Evolutionary conservation across 495 filamentous ascomycete genomes (phyloP).

Genomic region (Ascobolus immersus): DNA sequence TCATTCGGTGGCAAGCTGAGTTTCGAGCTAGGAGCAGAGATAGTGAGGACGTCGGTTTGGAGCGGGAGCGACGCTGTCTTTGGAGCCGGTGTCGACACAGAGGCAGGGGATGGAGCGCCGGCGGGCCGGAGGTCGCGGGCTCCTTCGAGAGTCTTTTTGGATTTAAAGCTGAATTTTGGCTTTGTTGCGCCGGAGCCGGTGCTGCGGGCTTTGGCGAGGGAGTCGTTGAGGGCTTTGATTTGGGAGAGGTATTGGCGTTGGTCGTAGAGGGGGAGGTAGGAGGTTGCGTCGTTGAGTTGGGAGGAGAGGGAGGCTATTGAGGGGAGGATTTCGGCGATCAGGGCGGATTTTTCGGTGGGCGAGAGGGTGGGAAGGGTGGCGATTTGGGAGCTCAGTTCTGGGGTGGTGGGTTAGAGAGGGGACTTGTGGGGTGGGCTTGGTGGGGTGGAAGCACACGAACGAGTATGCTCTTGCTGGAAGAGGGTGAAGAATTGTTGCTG

Average conservation of each 20-base stretch:
- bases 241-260: slow-evolving; percentile 33
- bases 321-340: slow-evolving; percentile 40
- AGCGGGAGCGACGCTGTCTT: no score
- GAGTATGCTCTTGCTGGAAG: background rate
- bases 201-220: slow-evolving; percentile 1
- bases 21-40: no score
- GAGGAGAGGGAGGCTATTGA: slow-evolving; percentile 39
- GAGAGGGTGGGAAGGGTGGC: slow-evolving; percentile 3
- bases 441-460: background rate
- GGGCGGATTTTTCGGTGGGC: slow-evolving; percentile 23
- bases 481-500: no score
- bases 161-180: slow-evolving; percentile 1
- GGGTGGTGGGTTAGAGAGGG: background rate
- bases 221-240: background rate
- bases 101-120: background rate
- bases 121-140: background rate
- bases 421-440: background rate
- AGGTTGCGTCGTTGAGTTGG: slow-evolving; percentile 40
- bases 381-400: slow-evolving; percentile 1
- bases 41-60: no score
- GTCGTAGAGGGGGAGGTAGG: slow-evolving; percentile 49
- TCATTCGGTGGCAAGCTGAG: no score
- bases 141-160: background rate
- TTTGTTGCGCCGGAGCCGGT: background rate
- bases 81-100: no score